Evolutionary conservation across 805 yeast species (phyloP), one percentile per base, ranked within the genome.

Genomic region (Candida lessepsii): DNA sequence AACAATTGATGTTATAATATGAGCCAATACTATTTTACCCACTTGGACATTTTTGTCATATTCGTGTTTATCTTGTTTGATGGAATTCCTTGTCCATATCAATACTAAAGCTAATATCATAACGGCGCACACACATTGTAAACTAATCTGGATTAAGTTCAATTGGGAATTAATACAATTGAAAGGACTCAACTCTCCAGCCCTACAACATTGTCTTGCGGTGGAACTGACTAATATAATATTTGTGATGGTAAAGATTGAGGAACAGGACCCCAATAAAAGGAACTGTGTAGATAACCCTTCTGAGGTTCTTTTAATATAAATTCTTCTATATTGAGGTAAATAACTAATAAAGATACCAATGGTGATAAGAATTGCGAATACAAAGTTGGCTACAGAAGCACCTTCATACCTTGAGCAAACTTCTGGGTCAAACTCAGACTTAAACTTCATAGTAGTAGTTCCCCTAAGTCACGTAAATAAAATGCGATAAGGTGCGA

Each of bases 251-350:
- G 91, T 79, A 51, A 82, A 74, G 20, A 81, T 61, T n/a, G 86
- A 81, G 15, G 90, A 78, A 35, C 81, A 58, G 4, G 83, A 75
- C 3, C 93, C 93, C 29, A 88, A 70, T 10, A 87, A 61, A 23
- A 87, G 65, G 54, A 80, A 87, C 49, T 74, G 69, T 9, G 90
- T 86, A 4, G 90, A 82, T 16, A 87, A 64, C 4, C 96, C 96
- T 54, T 86, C 89, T 9, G 90, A 79, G 5, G 88, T 73, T 36
- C 73, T 60, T 36, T 88, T 71, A 14, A 56, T 50, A 37, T 76
- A 58, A 39, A 87, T 79, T 31, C 81, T 73, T 30, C 68, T 41
- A 57, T 83, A 86, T 62, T 87, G 96, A 0, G 96, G 96, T 3
- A 81, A 39, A 56, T 87, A 87, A 31, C 91, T 83, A 9, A 72